Evolutionary conservation across 2,329 filamentous ascomycete species (phyloP), one percentile per base, ranked within the genome.

Genomic region (Aspergillus sp.): DNA sequence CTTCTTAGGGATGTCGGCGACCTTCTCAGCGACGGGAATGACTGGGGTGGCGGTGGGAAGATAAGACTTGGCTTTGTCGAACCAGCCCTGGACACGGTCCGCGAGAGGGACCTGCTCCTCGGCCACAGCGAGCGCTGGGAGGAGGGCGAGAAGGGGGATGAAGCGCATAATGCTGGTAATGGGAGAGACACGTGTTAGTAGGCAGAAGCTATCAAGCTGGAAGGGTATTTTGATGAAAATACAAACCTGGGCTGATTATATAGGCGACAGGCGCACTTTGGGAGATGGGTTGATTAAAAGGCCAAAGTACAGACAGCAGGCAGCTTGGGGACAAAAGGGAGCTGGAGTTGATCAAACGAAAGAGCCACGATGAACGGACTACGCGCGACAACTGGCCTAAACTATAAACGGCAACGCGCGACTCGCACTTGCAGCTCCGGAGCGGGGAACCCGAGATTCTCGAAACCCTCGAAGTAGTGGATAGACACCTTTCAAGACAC

Each of bases 81-180:
- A 74, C 77, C 78, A 80, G 48, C 73, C 76, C 65, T 76, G 73
- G 33, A 79, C 71, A 58, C 74, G 75, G 40, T 79, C 76, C 43
- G 63, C 68, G 54, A 81, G 75, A 35, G 84, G 84, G 41, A 83
- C 72, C 70, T 87, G 85, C 66, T 84, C 79, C 70, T 86, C 80
- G 49, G 83, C 83, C 61, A 80, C 78, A 60, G 83, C 80, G 75
- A 73, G 79, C 76, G 67, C 75, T 64, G 75, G 73, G 59, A 76
- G 72, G 62, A 86, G 73, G 48, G 82, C 68, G 63, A 83, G 69
- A 56, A 81, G 66, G 55, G 77, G 75, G 56, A 80, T 77, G 73
- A 83, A 73, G 75, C 81, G 82, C 84, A 86, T 82, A 64, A 60
- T 77, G 70, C 63, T 67, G 47, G 60, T 50, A 59, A 59, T 60